Percentiles rank a stretch among this genome's conserved stretches.
These are phyloP conservation scores for Zoysia japonica DNA, from an alignment of 176 grass and related monocot species.

Conservation along the genomic window DNA sequence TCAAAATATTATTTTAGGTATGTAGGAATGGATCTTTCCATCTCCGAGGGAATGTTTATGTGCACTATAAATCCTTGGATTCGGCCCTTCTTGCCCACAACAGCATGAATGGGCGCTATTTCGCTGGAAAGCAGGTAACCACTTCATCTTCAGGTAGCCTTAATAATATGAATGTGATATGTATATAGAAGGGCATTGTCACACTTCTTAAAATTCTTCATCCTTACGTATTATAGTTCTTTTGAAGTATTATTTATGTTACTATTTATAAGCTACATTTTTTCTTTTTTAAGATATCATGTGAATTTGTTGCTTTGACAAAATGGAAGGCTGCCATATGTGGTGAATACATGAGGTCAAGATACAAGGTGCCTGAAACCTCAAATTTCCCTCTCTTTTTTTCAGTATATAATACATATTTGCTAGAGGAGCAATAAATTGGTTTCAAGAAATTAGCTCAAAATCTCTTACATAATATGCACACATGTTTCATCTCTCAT, in stretches of 20 bases:
- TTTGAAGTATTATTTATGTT: background rate
- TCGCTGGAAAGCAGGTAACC: slow-evolving; percentile 89
- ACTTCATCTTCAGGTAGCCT: background rate
- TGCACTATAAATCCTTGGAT: slow-evolving; percentile 88
- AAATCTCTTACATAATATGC: slow-evolving; percentile 10
- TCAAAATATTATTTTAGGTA: slow-evolving; percentile 57
- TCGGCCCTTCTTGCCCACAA: slow-evolving; percentile 89
- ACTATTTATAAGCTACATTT: slow-evolving; percentile 35
- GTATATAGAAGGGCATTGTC: background rate
- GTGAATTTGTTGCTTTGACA: slow-evolving; percentile 81
- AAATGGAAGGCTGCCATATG: slow-evolving; percentile 98
- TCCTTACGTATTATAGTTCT: background rate
- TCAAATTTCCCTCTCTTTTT: slow-evolving; percentile 11
- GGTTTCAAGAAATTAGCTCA: background rate
- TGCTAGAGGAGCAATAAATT: background rate
- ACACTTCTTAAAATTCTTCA: slow-evolving; percentile 6
- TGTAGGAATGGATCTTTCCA: slow-evolving; percentile 94
- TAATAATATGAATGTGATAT: background rate
- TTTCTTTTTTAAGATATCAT: slow-evolving; percentile 63
- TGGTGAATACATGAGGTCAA: slow-evolving; percentile 95
- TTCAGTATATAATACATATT: slow-evolving; percentile 24
- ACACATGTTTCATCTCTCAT: slow-evolving; percentile 30
- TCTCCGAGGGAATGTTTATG: slow-evolving; percentile 94
- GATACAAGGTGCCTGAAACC: slow-evolving; percentile 70
- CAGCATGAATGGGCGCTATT: slow-evolving; percentile 87